Base-by-base conservation (phyloP, 495 filamentous ascomycete species). In the Penicillium nucicola region DNA sequence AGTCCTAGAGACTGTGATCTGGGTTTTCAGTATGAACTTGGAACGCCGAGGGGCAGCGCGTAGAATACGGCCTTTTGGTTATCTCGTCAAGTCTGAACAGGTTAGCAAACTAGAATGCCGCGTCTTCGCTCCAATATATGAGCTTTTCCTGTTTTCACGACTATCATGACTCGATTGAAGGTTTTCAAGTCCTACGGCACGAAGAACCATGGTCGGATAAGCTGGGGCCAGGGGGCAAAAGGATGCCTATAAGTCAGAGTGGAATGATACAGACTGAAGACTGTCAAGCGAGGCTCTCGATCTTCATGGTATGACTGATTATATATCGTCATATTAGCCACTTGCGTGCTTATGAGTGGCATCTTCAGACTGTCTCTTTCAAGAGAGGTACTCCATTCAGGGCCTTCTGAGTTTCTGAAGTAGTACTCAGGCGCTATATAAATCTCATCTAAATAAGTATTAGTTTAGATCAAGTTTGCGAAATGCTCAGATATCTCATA, bases 21-120 rank as follows among this genome's bases (percentile, higher is more conserved):
- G 13, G 22, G 22, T 46, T 33, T 46, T 13, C 33, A 37, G 18
- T 28, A 46, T 46, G 44, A 46, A 46, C n/a, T 20, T 23, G 9
- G 32, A 19, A 46, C n/a, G 9, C 44, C 1, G 33, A n/a, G 28
- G 33, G 32, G 23, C 33, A 46, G 19, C 13, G 10, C 7, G 18
- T 45, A 45, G 42, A 45, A 45, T 25, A 25, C 42, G 31, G 33
- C 44, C 33, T 37, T 46, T 46, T 46, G 33, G 33, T 37, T 46
- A 6, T 28, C n/a, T n/a, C n/a, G n/a, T n/a, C 5, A 46, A 46
- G 33, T 30, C 44, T 37, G 8, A 37, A 46, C 23, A 45, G 19
- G 22, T 46, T 25, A 30, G 18, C 5, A 28, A n/a, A n/a, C n/a
- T n/a, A n/a, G n/a, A n/a, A n/a, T n/a, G 33, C n/a, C 23, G 9